Evolutionary conservation across 768 basidiomycete genomes (phyloP).

Genomic region (Boletus pseudopeckii): DNA sequence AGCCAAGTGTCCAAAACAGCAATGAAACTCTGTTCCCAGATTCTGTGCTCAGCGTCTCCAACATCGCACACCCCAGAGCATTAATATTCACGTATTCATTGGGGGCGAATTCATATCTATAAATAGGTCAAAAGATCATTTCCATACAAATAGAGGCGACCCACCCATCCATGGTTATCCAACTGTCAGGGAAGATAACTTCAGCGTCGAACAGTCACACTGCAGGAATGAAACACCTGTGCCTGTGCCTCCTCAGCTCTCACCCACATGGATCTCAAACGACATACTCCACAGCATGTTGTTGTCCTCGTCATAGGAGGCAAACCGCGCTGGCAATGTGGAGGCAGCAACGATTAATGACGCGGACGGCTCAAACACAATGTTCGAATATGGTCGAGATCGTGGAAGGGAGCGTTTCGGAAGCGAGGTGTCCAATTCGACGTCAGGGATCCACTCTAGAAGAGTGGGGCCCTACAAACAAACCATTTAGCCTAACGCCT

Average conservation of each 20-base stretch:
- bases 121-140: conserved; percentile 5
- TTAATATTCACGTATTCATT: conserved; percentile 96
- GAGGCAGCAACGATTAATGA: conserved; percentile 81
- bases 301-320: conserved; percentile 83
- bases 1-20: too few relatives aligned
- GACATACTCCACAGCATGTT: conserved; percentile 52
- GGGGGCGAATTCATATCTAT: conserved; percentile 89
- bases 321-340: conserved; percentile 71
- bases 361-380: conserved; percentile 81
- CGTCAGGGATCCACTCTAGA: conserved; percentile 76
- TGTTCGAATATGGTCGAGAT: conserved; percentile 72
- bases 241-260: conserved; percentile 37
- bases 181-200: conserved; percentile 87
- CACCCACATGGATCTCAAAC: not conserved
- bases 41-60: conserved; percentile 85
- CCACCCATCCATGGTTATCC: conserved; percentile 91
- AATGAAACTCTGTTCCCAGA: conserved; percentile 81
- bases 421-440: conserved; percentile 65
- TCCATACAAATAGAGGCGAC: conserved; percentile 23
- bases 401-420: conserved; percentile 70
- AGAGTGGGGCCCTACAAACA: conserved; percentile 66
- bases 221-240: conserved; percentile 65
- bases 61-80: conserved; percentile 72
- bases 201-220: conserved; percentile 82
- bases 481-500: conserved; percentile 19